These are phyloP conservation scores for Leccinum longicurvipes DNA, from an alignment of 768 basidiomycete species.

Conservation along the genomic window DNA sequence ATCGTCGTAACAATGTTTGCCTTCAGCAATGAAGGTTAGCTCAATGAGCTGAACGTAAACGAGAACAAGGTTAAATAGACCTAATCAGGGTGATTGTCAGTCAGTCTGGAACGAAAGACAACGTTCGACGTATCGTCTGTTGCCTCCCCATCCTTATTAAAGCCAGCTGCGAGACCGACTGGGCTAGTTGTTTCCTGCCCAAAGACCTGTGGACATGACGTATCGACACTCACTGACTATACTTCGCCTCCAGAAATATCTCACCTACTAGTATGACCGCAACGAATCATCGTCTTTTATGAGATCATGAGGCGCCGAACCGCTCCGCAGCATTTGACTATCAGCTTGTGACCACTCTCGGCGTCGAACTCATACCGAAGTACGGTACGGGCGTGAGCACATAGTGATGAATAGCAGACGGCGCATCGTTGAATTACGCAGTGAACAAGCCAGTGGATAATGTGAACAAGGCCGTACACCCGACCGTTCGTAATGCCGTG, in stretches of 20 bases:
- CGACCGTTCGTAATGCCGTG: conserved; percentile 36
- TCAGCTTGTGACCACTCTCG: conserved; percentile 82
- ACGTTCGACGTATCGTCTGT: conserved; percentile 65
- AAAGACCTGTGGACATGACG: conserved; percentile 66
- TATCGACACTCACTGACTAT: not conserved
- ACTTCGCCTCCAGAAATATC: not conserved
- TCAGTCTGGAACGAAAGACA: no score
- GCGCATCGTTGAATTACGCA: conserved; percentile 84
- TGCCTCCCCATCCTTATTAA: conserved; percentile 96
- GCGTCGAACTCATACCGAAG: conserved; percentile 71
- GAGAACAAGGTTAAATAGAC: conserved; percentile 93
- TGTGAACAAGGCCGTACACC: conserved; percentile 54
- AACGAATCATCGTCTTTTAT: conserved; percentile 66
- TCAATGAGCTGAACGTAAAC: no score
- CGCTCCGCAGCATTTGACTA: conserved; percentile 73
- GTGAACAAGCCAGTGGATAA: conserved; percentile 64
- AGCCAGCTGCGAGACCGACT: conserved; percentile 93
- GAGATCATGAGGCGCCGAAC: conserved; percentile 75
- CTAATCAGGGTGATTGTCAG: conserved; percentile 36
- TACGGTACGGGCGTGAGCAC: conserved; percentile 72
- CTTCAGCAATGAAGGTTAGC: no score
- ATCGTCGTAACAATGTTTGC: no score
- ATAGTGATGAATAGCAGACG: conserved; percentile 82
- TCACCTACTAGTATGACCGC: conserved; percentile 64
- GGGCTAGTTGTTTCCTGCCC: conserved; percentile 76